A percentile compares a stretch with the other conserved stretches of the same genome.
Conservation (phyloP, 2,329 filamentous ascomycete species). For the Apiospora phragmitis region DNA sequence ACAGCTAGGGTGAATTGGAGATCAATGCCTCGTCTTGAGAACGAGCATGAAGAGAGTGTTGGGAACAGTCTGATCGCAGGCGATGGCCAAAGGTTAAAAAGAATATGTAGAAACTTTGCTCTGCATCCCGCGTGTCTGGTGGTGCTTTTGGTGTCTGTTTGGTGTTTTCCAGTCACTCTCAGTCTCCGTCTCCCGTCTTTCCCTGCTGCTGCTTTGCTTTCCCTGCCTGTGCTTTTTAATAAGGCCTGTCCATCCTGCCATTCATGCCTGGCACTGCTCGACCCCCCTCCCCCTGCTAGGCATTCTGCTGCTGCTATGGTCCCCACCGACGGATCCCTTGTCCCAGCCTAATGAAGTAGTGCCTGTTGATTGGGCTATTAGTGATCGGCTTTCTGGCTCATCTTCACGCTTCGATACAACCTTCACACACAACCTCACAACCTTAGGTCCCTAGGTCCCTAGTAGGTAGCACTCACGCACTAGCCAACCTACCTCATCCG, state of each 20-base stretch:
- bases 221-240: background rate
- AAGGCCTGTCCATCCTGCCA: background rate
- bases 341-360: background rate
- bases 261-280: background rate
- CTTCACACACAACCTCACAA: background rate
- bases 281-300: background rate
- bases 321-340: background rate
- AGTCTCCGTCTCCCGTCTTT: background rate
- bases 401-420: background rate
- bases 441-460: too few species aligned
- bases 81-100: slow-evolving; percentile 9
- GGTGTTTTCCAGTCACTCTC: background rate
- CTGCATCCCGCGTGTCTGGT: slow-evolving; percentile 10
- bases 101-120: slow-evolving; percentile 9
- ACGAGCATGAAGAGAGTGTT: background rate
- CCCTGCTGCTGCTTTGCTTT: slow-evolving; percentile 11
- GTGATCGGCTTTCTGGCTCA: slow-evolving; percentile 4
- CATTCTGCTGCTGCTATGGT: background rate
- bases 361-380: background rate
- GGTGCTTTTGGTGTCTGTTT: slow-evolving; percentile 10
- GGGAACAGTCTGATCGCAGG: slow-evolving; percentile 5
- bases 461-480: background rate
- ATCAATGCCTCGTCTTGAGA: background rate
- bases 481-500: background rate
- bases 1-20: background rate